A percentile compares a stretch with the other conserved stretches of the same genome.
phyloP scores from a whole-genome alignment of 2,329 filamentous ascomycete genomes.

The Lecanoromycetidae sp. region DNA sequence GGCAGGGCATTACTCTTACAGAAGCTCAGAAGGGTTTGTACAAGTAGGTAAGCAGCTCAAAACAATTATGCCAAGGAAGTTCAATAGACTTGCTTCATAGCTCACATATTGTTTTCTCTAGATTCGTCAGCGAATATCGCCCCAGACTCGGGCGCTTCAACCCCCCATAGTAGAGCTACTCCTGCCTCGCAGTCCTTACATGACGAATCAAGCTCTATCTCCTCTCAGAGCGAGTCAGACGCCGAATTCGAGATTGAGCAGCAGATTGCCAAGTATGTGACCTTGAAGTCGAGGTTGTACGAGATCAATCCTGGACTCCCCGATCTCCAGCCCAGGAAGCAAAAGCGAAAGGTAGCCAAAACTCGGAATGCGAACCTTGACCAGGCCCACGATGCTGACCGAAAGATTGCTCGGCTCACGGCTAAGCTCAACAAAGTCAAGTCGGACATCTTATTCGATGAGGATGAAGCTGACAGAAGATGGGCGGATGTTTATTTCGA shows the following conservation, averaged over 20 bases:
- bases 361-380: too few species aligned
- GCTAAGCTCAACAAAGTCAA: constrained; percentile 68
- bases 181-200: neutral
- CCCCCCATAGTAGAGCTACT: neutral
- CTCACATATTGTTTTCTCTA: neutral
- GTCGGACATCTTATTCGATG: constrained; percentile 64
- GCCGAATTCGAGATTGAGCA: constrained; percentile 65
- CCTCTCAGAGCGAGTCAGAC: constrained; percentile 28
- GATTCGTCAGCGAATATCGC: neutral
- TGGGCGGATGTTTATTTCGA: constrained; percentile 51
- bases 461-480: constrained; percentile 48
- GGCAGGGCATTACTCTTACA: neutral
- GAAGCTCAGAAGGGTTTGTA: neutral
- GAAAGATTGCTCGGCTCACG: constrained; percentile 52
- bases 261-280: constrained; percentile 63
- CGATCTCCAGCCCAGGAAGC: neutral
- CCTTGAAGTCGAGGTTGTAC: constrained; percentile 58
- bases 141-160: neutral
- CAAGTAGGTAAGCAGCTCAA: neutral
- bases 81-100: neutral
- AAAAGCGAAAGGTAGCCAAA: neutral
- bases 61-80: too few species aligned
- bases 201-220: neutral
- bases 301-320: constrained; percentile 41
- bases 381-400: constrained; percentile 3